These are phyloP conservation scores for Panicum miliaceum DNA, from an alignment of 176 grass and related monocot species.

Conservation along the genomic window DNA sequence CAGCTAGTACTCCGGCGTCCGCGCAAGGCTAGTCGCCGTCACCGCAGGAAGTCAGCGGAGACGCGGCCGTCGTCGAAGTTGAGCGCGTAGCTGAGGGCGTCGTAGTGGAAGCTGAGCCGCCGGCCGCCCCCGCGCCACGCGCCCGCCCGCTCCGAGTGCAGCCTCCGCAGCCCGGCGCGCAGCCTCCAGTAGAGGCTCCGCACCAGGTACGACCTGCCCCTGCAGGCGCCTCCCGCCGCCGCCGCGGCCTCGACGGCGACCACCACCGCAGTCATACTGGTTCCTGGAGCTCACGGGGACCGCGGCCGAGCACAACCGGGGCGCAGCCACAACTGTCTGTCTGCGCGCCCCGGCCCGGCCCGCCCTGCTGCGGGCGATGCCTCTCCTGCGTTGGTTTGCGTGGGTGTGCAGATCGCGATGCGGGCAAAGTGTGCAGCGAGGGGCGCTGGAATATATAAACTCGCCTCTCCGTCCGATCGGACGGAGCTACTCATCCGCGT, in stretches of 20 bases:
- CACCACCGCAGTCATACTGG: conserved; percentile 36
- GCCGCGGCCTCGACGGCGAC: conserved; percentile 27
- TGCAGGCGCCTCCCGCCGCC: conserved; percentile 28
- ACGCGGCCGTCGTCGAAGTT: conserved; percentile 83
- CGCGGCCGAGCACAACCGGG: not conserved
- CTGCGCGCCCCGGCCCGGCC: not conserved
- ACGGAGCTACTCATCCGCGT: not conserved
- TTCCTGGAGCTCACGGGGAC: too few species aligned
- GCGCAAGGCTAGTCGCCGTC: not conserved
- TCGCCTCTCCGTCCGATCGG: not conserved
- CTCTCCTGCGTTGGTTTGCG: not conserved
- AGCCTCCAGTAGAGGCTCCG: conserved; percentile 46
- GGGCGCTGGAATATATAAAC: conserved; percentile 27
- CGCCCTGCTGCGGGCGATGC: not conserved
- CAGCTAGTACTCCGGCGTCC: not conserved
- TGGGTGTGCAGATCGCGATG: not conserved
- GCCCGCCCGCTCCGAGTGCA: conserved; percentile 36
- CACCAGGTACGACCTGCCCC: conserved; percentile 14
- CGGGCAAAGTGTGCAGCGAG: not conserved
- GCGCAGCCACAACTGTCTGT: not conserved
- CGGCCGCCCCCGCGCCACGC: conserved; percentile 30
- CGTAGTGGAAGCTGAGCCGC: conserved; percentile 57
- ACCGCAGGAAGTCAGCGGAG: not conserved
- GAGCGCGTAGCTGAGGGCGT: conserved; percentile 91
- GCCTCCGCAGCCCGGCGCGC: conserved; percentile 34